Percentiles rank a stretch among this genome's conserved stretches.
Conservation (phyloP, 2,329 filamentous ascomycete species). For the Aspergillus pseudoviridinutans region DNA sequence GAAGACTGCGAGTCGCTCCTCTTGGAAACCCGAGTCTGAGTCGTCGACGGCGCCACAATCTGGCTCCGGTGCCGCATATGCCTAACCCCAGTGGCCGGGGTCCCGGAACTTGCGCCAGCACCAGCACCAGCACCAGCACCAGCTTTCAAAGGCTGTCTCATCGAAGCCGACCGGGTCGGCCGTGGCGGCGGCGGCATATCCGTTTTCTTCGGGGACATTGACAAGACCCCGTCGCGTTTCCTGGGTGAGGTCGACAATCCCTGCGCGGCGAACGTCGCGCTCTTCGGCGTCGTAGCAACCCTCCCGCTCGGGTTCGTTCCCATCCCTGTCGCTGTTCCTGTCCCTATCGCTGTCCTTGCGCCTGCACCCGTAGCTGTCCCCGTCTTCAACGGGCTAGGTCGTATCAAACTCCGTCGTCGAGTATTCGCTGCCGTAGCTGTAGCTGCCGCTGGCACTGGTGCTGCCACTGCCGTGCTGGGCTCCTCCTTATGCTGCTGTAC, state of each 20-base stretch:
- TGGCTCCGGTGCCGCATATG: constrained; percentile 38
- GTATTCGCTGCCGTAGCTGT: constrained; percentile 4
- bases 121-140: too few relatives aligned
- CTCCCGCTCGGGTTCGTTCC: neutral
- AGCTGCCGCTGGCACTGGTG: neutral
- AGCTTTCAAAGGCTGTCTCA: constrained; percentile 29
- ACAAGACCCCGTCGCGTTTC: constrained; percentile 13
- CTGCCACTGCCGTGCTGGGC: neutral
- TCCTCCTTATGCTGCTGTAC: constrained; percentile 6
- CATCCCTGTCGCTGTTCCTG: constrained; percentile 10
- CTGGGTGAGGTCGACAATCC: constrained; percentile 19
- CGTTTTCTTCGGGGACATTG: constrained; percentile 26
- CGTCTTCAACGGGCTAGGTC: constrained; percentile 21
- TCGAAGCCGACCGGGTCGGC: constrained; percentile 33
- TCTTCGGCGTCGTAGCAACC: constrained; percentile 16
- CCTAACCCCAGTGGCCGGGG: constrained; percentile 10
- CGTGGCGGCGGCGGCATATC: constrained; percentile 33
- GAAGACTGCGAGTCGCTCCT: constrained; percentile 16
- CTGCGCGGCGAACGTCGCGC: constrained; percentile 13
- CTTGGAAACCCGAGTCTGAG: constrained; percentile 6
- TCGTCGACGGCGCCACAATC: constrained; percentile 17
- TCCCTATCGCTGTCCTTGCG: constrained; percentile 12
- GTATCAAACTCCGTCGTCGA: constrained; percentile 29
- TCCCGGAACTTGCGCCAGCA: constrained; percentile 4
- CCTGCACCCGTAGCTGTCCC: neutral